Conservation (phyloP, 2,329 filamentous ascomycete species). For the Verticillium longisporum region DNA sequence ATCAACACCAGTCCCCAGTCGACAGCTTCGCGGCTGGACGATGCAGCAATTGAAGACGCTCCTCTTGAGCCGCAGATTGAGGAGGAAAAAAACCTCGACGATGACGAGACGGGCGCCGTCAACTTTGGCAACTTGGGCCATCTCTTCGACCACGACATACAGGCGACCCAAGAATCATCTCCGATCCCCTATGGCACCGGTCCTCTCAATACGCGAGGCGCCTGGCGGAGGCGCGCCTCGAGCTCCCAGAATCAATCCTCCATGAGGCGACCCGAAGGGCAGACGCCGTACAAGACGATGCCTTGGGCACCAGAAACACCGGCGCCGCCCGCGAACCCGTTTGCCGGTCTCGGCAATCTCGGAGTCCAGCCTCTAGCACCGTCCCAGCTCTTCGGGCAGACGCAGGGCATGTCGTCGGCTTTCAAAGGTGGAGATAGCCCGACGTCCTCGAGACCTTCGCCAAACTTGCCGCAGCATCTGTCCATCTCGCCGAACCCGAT, state of each 20-base stretch:
- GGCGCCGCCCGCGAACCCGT: conserved; percentile 39
- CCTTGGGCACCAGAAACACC: conserved; percentile 39
- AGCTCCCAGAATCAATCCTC: conserved; percentile 25
- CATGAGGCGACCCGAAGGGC: conserved; percentile 2
- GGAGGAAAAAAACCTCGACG: conserved; percentile 28
- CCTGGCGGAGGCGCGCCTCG: conserved; percentile 28
- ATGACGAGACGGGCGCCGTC: conserved; percentile 44
- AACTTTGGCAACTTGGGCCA: conserved; percentile 32
- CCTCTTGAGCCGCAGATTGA: not conserved
- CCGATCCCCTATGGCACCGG: conserved; percentile 21
- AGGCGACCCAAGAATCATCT: conserved; percentile 30
- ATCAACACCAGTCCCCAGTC: conserved; percentile 5
- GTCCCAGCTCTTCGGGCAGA: conserved; percentile 49
- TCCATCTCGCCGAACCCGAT: conserved; percentile 38
- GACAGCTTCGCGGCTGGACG: not conserved
- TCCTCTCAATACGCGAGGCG: conserved; percentile 28
- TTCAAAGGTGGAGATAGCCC: conserved; percentile 40
- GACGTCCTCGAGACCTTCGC: conserved; percentile 50
- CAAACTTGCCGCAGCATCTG: conserved; percentile 30
- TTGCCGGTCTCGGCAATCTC: conserved; percentile 27
- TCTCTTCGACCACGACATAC: conserved; percentile 28
- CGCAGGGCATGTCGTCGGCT: conserved; percentile 43
- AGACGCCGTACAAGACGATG: conserved; percentile 22
- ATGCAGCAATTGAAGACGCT: conserved; percentile 6
- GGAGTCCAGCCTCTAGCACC: conserved; percentile 25